Base-by-base conservation (phyloP, 345 rosid species). In the Gossypium mustelinum region DNA sequence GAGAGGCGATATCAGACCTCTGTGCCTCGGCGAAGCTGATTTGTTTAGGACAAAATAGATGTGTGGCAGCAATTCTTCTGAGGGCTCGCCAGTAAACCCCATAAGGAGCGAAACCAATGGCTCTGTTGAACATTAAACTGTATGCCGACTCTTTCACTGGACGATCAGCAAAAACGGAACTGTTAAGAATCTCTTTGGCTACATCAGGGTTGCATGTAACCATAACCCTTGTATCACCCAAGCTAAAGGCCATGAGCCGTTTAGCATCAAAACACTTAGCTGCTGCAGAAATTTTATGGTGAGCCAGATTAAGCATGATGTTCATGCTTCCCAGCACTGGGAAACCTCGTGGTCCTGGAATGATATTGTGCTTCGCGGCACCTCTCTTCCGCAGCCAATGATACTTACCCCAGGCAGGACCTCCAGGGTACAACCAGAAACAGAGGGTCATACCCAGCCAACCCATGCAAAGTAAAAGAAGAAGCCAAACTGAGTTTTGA, bases 61-160 rank as follows among this genome's bases (percentile, higher is more conserved):
- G 94, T 17, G 81, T 81, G 6, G 91, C 74, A 0, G 92, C 92
- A 24, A 91, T 89, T 25, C 86, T 80, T 13, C 94, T 81, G 0
- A 89, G 83, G 9, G 91, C 86, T 79, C 94, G 84, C 97, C 97
- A 91, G 82, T 91, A 89, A 52, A 84, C 85, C 18, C 91, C 92
- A 7, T 91, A 86, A 73, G 94, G 88, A 17, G 94, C 94, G 64
- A 91, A 91, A 52, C 97, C 97, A 29, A 91, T 91, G 2, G 97
- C 91, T 80, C 97, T 63, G 47, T 85, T 80, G 79, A 91, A 91
- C 97, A 91, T 89, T 24, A 91, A 76, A 66, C 88, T 83, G 8
- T 88, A 88, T 9, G 94, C 97, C 7, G 94, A 89, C 72, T 91
- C 94, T 17, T 91, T 91, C 11, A 88, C 87, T 0, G 97, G 97